Evolutionary conservation across 345 rosid genomes (phyloP).

Genomic region (Hibiscus mutabilis): DNA sequence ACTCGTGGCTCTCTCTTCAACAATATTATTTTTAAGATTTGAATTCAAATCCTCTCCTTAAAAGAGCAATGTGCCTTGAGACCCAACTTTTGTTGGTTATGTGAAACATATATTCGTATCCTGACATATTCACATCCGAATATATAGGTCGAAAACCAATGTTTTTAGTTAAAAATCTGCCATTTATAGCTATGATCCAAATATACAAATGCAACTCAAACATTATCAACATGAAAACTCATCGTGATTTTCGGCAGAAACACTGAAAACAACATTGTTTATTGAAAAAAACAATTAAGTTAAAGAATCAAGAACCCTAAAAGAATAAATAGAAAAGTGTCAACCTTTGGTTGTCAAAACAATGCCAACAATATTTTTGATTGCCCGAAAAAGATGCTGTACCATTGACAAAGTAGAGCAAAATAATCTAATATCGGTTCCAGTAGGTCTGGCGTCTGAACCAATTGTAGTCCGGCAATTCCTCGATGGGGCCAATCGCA

Average conservation of each 20-base stretch:
- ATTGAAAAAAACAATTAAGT: slow-evolving; percentile 17
- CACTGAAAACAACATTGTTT: slow-evolving; percentile 21
- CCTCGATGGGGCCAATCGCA: slow-evolving; percentile 74
- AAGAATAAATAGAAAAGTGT: not conserved
- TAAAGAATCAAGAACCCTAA: slow-evolving; percentile 13
- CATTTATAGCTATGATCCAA: not conserved
- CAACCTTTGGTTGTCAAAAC: not conserved
- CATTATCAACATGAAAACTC: no score
- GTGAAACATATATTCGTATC: no score
- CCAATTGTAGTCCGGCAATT: slow-evolving; percentile 74
- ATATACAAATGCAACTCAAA: not conserved
- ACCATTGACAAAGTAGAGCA: not conserved
- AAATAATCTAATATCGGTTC: slow-evolving; percentile 63
- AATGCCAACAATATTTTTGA: slow-evolving; percentile 13
- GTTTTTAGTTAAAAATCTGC: no score
- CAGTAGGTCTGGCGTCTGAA: slow-evolving; percentile 98
- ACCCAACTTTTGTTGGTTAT: no score
- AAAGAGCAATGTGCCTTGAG: no score
- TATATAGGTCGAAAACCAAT: no score
- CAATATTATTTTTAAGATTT: no score
- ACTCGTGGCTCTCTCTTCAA: no score
- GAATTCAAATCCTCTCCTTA: no score
- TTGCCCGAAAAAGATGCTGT: not conserved
- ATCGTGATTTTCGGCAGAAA: slow-evolving; percentile 5
- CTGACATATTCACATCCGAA: no score